These are phyloP conservation scores for Thraustochytrium sp. DNA, from an alignment of 352 stramenopile genomes.

Conservation along the genomic window DNA sequence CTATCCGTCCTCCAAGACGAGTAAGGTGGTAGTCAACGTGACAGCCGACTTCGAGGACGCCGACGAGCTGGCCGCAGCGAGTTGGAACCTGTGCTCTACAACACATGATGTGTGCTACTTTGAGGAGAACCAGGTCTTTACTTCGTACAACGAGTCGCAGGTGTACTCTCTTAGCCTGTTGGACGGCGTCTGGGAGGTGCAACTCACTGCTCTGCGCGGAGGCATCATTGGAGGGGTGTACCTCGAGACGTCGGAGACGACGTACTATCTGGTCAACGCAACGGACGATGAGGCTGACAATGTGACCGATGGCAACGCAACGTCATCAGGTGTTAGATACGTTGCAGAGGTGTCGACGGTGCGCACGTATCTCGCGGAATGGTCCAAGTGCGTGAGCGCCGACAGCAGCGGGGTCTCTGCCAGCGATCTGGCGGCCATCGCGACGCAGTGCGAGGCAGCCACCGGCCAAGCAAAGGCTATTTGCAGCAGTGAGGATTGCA, in stretches of 20 bases:
- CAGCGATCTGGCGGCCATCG: background rate
- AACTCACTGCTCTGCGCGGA: background rate
- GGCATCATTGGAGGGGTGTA: conserved; percentile 25
- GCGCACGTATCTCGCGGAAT: no score
- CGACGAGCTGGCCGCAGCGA: background rate
- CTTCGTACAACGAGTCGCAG: background rate
- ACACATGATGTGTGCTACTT: conserved; percentile 31
- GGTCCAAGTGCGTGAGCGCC: no score
- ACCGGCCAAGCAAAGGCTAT: background rate
- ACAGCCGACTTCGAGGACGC: background rate
- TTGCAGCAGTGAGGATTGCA: background rate
- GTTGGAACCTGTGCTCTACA: conserved; percentile 1
- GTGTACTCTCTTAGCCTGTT: background rate
- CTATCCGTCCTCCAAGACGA: background rate
- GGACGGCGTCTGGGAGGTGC: conserved; percentile 20
- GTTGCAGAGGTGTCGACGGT: no score
- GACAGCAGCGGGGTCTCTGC: background rate
- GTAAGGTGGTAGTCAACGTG: background rate
- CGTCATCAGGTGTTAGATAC: no score
- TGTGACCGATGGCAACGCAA: no score
- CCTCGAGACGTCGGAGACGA: background rate
- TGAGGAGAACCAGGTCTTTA: background rate
- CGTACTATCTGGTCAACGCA: no score
- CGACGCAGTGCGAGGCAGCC: background rate
- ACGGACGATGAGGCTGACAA: no score